Evolutionary conservation across 1,284 basidiomycete genomes (phyloP).

Genomic region (Mycosarcoma maydis): DNA sequence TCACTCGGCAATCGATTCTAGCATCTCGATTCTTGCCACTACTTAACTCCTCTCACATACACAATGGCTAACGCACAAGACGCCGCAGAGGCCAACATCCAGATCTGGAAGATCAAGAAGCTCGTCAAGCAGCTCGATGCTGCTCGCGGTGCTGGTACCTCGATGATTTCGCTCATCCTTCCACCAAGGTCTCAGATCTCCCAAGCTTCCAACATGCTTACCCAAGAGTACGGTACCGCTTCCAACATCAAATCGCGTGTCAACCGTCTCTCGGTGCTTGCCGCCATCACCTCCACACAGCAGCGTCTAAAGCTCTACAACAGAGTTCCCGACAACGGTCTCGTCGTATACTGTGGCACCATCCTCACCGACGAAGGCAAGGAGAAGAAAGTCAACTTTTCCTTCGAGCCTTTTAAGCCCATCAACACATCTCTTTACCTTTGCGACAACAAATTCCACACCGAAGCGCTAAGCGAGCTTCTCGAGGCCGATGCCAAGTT

Average conservation of each 20-base stretch:
- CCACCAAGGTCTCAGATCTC: slow-evolving; percentile 97
- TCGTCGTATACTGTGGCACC: slow-evolving; percentile 90
- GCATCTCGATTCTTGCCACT: neutral
- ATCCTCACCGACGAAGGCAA: slow-evolving; percentile 95
- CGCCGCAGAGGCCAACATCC: slow-evolving; percentile 51
- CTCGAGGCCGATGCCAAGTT: slow-evolving; percentile 97
- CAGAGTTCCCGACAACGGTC: slow-evolving; percentile 88
- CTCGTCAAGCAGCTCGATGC: slow-evolving; percentile 68
- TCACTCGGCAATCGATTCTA: too few species aligned
- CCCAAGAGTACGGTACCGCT: slow-evolving; percentile 84
- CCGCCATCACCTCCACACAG: slow-evolving; percentile 99
- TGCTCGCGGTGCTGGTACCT: slow-evolving; percentile 80
- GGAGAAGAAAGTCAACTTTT: slow-evolving; percentile 89
- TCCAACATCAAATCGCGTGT: slow-evolving; percentile 99
- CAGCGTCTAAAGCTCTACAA: slow-evolving; percentile 95
- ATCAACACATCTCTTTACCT: slow-evolving; percentile 97
- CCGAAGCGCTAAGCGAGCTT: slow-evolving; percentile 93
- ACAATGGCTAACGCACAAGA: slow-evolving; percentile 40
- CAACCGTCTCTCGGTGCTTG: slow-evolving; percentile 94
- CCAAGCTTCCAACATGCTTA: slow-evolving; percentile 91
- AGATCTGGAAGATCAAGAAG: slow-evolving; percentile 92
- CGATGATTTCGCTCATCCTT: slow-evolving; percentile 98
- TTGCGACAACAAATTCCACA: slow-evolving; percentile 99
- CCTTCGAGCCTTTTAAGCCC: slow-evolving; percentile 91
- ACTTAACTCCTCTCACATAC: neutral